Percentiles rank a stretch among this genome's conserved stretches.
phyloP scores from a whole-genome alignment of 2,329 filamentous ascomycete species.

The Alternaria sp. region DNA sequence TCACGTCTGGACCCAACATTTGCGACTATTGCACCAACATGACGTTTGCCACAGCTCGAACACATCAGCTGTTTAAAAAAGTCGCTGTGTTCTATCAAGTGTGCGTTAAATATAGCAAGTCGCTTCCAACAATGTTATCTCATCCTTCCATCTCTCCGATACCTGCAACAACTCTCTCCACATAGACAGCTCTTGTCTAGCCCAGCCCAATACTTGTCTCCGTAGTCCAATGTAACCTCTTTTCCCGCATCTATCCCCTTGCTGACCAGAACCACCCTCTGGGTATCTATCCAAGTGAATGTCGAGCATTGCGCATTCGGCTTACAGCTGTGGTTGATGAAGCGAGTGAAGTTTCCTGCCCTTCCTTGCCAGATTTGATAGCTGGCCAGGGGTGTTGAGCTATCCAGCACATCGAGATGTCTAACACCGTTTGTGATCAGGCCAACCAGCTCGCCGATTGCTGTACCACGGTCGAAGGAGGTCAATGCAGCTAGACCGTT shows the following conservation, averaged over 20 bases:
- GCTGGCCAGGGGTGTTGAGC: slow-evolving; percentile 57
- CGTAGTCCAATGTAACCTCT: slow-evolving; percentile 66
- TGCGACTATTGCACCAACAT: background rate
- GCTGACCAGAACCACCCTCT: slow-evolving; percentile 62
- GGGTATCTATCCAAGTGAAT: slow-evolving; percentile 63
- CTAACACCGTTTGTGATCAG: slow-evolving; percentile 60
- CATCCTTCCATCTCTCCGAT: slow-evolving; percentile 30
- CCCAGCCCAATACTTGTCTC: slow-evolving; percentile 63
- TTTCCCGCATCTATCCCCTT: slow-evolving; percentile 60
- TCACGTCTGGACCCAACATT: background rate
- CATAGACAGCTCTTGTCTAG: slow-evolving; percentile 63
- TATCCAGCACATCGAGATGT: slow-evolving; percentile 62
- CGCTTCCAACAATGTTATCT: background rate
- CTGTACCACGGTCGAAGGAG: slow-evolving; percentile 59
- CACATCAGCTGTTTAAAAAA: background rate
- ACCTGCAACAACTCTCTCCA: slow-evolving; percentile 60
- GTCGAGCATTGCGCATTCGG: slow-evolving; percentile 64
- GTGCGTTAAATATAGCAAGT: background rate
- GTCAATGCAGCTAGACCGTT: slow-evolving; percentile 59
- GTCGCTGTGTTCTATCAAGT: background rate
- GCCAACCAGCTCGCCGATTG: slow-evolving; percentile 64
- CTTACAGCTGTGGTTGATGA: slow-evolving; percentile 65
- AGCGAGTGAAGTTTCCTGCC: slow-evolving; percentile 64
- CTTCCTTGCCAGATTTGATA: slow-evolving; percentile 66
- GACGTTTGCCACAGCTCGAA: background rate